phyloP scores from a whole-genome alignment of 129 eudicot genomes.

The Cynara cardunculus region DNA sequence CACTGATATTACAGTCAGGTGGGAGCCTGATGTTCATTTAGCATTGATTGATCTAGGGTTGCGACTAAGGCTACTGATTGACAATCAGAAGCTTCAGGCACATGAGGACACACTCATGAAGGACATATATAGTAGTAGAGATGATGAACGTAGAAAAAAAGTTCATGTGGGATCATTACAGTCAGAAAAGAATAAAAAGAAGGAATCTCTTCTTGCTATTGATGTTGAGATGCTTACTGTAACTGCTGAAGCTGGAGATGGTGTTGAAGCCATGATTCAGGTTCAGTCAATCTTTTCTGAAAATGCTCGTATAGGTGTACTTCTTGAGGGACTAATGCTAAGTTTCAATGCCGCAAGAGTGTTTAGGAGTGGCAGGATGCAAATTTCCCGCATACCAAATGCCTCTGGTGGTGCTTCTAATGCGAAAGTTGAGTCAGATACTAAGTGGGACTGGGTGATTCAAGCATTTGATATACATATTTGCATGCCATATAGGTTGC shows the following conservation, averaged over 20 bases:
- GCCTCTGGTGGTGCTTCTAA: conserved; percentile 29
- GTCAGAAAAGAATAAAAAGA: conserved; percentile 54
- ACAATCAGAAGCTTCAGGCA: conserved; percentile 50
- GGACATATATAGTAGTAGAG: conserved; percentile 23
- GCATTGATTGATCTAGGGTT: conserved; percentile 73
- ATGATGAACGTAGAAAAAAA: conserved; percentile 37
- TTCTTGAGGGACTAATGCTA: conserved; percentile 82
- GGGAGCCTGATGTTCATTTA: conserved; percentile 98
- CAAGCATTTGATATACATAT: conserved; percentile 93
- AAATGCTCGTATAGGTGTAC: conserved; percentile 96
- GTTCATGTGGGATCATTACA: conserved; percentile 35
- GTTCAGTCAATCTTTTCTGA: conserved; percentile 95
- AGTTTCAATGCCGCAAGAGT: conserved; percentile 66
- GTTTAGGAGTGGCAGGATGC: conserved; percentile 89
- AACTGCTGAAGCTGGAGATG: conserved; percentile 95
- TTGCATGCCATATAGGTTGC: conserved; percentile 87
- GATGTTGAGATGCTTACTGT: conserved; percentile 83
- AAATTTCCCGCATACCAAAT: conserved; percentile 83
- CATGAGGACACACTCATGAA: conserved; percentile 21
- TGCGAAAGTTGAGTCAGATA: conserved; percentile 40
- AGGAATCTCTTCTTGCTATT: conserved; percentile 81
- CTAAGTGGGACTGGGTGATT: conserved; percentile 95
- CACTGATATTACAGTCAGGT: conserved; percentile 80
- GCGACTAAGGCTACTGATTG: conserved; percentile 57
- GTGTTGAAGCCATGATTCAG: conserved; percentile 78